Conservation (phyloP, 148 eudicot species). For the Heliamphora exappendiculata region DNA sequence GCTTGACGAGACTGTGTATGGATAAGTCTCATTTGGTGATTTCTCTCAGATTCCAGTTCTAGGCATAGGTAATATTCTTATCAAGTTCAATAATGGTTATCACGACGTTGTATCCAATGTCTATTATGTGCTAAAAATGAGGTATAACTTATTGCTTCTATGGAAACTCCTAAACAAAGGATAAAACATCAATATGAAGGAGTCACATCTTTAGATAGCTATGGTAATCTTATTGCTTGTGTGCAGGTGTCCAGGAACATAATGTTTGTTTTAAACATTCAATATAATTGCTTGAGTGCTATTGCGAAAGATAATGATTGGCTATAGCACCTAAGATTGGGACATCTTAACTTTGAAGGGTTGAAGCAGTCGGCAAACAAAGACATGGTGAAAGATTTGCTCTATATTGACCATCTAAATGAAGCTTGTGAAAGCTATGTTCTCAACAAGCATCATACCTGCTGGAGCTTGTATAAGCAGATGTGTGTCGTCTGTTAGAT, state of each 20-base stretch:
- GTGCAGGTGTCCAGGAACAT: not conserved
- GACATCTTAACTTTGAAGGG: not conserved
- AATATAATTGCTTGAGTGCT: not conserved
- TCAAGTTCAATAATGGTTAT: not conserved
- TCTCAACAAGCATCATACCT: not conserved
- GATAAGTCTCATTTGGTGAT: slow-evolving; percentile 17
- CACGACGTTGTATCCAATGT: no score
- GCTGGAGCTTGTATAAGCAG: not conserved
- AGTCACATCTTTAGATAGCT: no score
- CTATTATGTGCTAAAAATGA: no score
- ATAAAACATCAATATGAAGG: no score
- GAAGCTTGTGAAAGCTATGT: not conserved
- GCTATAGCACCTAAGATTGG: not conserved
- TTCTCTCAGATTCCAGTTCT: slow-evolving; percentile 4
- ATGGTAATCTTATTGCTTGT: not conserved
- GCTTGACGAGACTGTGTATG: slow-evolving; percentile 4
- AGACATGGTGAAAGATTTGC: slow-evolving; percentile 11
- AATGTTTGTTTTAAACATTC: not conserved
- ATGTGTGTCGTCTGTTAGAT: not conserved
- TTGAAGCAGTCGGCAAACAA: not conserved
- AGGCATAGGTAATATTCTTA: not conserved
- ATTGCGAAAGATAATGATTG: not conserved
- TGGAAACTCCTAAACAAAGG: no score
- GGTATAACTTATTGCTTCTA: no score
- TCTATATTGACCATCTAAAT: not conserved